These are phyloP conservation scores for Epichloe typhina DNA, from an alignment of 2,329 filamentous ascomycete species.

Conservation along the genomic window DNA sequence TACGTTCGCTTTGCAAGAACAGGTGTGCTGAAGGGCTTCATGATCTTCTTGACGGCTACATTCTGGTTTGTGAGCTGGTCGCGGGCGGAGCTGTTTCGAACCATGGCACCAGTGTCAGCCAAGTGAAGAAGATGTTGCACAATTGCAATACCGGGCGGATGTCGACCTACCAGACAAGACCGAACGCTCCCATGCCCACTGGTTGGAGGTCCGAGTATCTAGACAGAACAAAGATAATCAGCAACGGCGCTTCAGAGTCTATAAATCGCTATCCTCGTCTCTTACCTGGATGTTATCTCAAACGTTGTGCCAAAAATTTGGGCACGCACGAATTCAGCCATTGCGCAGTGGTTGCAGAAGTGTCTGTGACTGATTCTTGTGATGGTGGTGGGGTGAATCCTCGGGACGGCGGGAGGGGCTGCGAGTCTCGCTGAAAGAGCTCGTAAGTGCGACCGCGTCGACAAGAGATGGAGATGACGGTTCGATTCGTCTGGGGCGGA, in stretches of 20 bases:
- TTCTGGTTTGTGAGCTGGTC: constrained; percentile 95
- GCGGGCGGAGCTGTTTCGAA: constrained; percentile 66
- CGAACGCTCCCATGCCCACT: constrained; percentile 98
- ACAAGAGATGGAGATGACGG: not conserved
- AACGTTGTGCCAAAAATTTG: constrained; percentile 99
- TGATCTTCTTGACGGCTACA: constrained; percentile 99
- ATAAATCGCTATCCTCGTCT: not conserved
- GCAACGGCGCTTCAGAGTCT: not conserved
- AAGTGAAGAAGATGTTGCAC: not conserved
- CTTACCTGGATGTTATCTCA: constrained; percentile 94
- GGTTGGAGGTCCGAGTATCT: constrained; percentile 98
- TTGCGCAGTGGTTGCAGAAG: constrained; percentile 36
- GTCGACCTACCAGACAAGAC: constrained; percentile 74
- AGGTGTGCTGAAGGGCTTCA: constrained; percentile 99
- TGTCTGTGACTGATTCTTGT: not conserved
- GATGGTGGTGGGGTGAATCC: not conserved
- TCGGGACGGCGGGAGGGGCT: not conserved
- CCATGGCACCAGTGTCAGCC: not conserved
- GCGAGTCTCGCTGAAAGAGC: not conserved
- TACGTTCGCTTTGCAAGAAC: constrained; percentile 97
- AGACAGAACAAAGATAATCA: not conserved
- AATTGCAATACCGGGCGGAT: not conserved
- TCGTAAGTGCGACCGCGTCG: not conserved
- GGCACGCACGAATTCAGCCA: constrained; percentile 98
- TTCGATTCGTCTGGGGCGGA: not conserved